Evolutionary conservation across 2,329 filamentous ascomycete genomes (phyloP).

Genomic region (Ophiocordyceps camponoti-floridani): DNA sequence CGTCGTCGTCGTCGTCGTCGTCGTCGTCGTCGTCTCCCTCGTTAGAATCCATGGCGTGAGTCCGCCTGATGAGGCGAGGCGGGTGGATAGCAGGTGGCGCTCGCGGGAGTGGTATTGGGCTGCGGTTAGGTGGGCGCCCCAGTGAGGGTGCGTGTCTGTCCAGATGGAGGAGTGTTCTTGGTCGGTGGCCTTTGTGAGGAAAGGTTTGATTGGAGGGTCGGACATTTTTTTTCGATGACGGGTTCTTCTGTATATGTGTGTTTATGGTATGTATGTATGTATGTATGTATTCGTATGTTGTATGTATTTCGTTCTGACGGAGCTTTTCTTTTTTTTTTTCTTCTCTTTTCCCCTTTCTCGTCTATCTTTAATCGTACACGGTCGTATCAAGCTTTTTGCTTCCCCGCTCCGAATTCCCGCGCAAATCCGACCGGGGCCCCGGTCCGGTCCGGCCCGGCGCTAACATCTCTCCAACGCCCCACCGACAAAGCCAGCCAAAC

Average conservation of each 20-base stretch:
- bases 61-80: conserved; percentile 39
- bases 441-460: not conserved
- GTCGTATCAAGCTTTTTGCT: no score
- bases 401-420: not conserved
- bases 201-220: conserved; percentile 7
- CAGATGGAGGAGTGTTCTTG: conserved; percentile 36
- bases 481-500: not conserved
- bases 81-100: conserved; percentile 34
- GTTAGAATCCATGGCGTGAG: conserved; percentile 49
- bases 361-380: not conserved
- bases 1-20: conserved; percentile 17
- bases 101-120: conserved; percentile 42
- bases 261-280: conserved; percentile 4
- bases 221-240: no score
- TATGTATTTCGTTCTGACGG: not conserved
- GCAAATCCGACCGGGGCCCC: not conserved
- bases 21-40: conserved; percentile 11
- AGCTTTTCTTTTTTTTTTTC: not conserved
- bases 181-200: conserved; percentile 36
- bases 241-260: not conserved
- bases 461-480: not conserved
- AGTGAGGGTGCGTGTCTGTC: conserved; percentile 34
- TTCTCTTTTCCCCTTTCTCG: not conserved
- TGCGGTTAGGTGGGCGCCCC: conserved; percentile 25
- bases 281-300: conserved; percentile 4